Base-by-base conservation (phyloP, 2,329 filamentous ascomycete genomes). In the Sporothrix globosa region DNA sequence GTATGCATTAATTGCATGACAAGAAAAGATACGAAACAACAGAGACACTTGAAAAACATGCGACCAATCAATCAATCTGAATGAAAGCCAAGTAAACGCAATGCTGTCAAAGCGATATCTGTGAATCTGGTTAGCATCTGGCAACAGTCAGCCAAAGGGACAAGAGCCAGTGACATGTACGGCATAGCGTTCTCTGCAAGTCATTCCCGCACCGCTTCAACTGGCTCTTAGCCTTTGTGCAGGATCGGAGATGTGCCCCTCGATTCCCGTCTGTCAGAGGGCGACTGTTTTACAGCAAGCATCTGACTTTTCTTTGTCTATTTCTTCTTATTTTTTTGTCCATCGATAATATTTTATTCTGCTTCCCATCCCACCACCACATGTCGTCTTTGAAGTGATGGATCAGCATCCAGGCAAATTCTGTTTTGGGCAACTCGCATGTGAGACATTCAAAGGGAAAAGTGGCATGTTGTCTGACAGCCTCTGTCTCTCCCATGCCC, bases 351-450 rank as follows among this genome's bases (percentile, higher is more conserved):
- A 46, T 41, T 21, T 44, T n/a, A 50, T 27, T 17, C 39, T 14
- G 10, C 14, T 41, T 27, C 17, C 27, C 39, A 30, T 46, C 41
- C 11, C 52, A 30, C 21, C 52, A 54, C 50, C 58, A 54, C 21
- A n/a, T n/a, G 44, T 65, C 41, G 41, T 46, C 39, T 54, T 41
- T 56, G 10, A 30, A 54, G 21, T 21, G 21, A 44, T 19, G 54
- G 21, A 44, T 19, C 41, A 68, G 44, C 54, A 48, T 46, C 50
- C 63, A 46, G 39, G 14, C 44, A 46, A 14, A 7, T 14, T 63
- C 58, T 46, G 39, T 24, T 66, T 66, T 66, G 30, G 61, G 61
- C 46, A 66, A 27, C 61, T 52, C 48, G 63, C 63, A 67, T 39
- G 63, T 53, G 63, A 67, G 63, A 67, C 48, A 65, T 17, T 14